Evolutionary conservation across 2,329 filamentous ascomycete species (phyloP), one percentile per base, ranked within the genome.

Genomic region (Ambrosiella cleistominuta): DNA sequence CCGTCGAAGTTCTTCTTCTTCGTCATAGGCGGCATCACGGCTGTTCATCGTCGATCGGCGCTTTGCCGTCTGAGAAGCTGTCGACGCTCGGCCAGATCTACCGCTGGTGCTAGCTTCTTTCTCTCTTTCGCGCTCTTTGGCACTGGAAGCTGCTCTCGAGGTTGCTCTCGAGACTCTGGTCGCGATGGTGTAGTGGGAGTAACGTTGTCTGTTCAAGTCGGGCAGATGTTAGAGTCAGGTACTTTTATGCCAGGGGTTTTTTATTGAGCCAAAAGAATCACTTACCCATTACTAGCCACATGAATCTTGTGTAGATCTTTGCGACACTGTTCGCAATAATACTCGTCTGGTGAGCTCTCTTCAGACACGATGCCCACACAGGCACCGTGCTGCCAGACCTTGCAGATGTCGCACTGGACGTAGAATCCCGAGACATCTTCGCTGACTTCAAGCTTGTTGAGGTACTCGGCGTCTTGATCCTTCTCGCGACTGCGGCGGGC

Each of bases 361-460:
- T 95, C 91, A 64, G 93, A 93, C 74, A 95, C 89, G 66, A 98
- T 95, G 61, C 93, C 91, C 61, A 98, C 91, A 67, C 93, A 98
- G 61, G 90, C 91, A 66, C 93, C 93, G 69, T 98, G 93, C 70
- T 98, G 93, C 93, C 91, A 98, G 62, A 97, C 93, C 69, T 95
- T 94, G 75, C 93, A 98, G 63, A 87, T 77, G 71, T 97, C 93
- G 78, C 93, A 98, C 74, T 97, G 91, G 64, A 98, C 90, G 71
- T 96, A 98, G 71, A 97, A 85, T 56, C 90, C 91, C 50, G 91
- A 93, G 63, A 91, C 78, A 63, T 97, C 91, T 66, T 95, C 89
- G 38, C 83, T 81, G 62, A 88, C 75, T 62, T 82, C 73, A 72
- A 82, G 72, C 69, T 76, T 70, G 69, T 77, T 71, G 72, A 81